Evolutionary conservation across 129 eudicot species (phyloP).

Genomic region (Tagetes erecta): DNA sequence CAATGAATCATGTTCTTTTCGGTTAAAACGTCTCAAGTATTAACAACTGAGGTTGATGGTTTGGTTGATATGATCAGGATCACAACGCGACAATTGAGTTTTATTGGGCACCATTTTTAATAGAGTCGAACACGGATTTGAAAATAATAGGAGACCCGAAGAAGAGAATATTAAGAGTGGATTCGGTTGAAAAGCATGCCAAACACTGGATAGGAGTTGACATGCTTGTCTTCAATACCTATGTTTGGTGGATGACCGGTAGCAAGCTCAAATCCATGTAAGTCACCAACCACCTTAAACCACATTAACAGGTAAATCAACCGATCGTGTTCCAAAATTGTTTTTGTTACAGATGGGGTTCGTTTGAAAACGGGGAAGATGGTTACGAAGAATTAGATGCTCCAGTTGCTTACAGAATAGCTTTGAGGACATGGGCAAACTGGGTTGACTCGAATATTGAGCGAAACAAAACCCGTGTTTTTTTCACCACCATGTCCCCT

Average conservation of each 20-base stretch:
- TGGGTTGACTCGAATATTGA: slow-evolving; percentile 87
- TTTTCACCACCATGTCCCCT: slow-evolving; percentile 97
- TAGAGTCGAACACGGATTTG: slow-evolving; percentile 78
- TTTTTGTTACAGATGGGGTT: slow-evolving; percentile 62
- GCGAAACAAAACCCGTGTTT: slow-evolving; percentile 66
- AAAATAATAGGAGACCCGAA: slow-evolving; percentile 71
- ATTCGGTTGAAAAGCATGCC: slow-evolving; percentile 77
- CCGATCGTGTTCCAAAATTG: too few species aligned
- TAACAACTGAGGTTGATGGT: background rate
- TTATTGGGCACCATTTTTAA: slow-evolving; percentile 89
- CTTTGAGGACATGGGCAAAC: slow-evolving; percentile 94
- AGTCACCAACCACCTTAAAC: slow-evolving; percentile 20
- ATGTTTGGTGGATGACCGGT: slow-evolving; percentile 99
- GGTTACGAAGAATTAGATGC: slow-evolving; percentile 86
- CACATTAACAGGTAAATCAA: too few species aligned
- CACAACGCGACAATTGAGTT: slow-evolving; percentile 92
- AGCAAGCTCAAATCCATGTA: slow-evolving; percentile 74
- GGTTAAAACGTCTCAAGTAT: too few species aligned
- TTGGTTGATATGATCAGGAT: slow-evolving; percentile 44
- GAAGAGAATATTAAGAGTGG: slow-evolving; percentile 80
- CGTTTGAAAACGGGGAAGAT: slow-evolving; percentile 88
- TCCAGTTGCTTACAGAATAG: slow-evolving; percentile 70
- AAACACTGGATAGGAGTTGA: slow-evolving; percentile 80
- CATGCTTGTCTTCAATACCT: slow-evolving; percentile 82
- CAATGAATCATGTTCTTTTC: too few species aligned